Percentiles rank a stretch among this genome's conserved stretches.
These are phyloP conservation scores for Colletotrichum spinosum DNA, from an alignment of 2,329 filamentous ascomycete genomes.

Conservation along the genomic window DNA sequence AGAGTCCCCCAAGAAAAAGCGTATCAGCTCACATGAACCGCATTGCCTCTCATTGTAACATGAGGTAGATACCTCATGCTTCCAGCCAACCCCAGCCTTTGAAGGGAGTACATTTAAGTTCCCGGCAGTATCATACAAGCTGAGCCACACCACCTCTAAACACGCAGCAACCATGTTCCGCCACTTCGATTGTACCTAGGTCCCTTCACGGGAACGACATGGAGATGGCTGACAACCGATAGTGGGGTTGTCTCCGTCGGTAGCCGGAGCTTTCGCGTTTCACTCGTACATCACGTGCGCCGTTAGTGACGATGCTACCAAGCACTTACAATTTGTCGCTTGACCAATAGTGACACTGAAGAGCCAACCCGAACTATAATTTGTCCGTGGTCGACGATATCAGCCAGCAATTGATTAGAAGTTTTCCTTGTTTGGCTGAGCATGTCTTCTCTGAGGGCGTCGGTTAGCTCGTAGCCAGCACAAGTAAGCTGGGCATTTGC, in stretches of 20 bases:
- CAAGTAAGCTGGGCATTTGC: too few species aligned
- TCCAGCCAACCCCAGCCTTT: constrained; percentile 18
- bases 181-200: constrained; percentile 11
- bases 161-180: constrained; percentile 30
- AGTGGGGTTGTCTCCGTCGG: constrained; percentile 21
- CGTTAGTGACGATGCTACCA: background rate
- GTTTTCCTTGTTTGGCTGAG: too few species aligned
- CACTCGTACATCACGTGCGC: constrained; percentile 33
- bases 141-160: constrained; percentile 33
- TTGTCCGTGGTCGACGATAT: too few species aligned
- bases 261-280: constrained; percentile 31
- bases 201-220: background rate
- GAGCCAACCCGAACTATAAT: too few species aligned
- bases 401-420: too few species aligned
- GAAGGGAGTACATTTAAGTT: constrained; percentile 26
- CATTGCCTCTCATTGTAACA: constrained; percentile 13
- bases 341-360: background rate
- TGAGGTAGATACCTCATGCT: background rate
- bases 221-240: background rate
- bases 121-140: constrained; percentile 24
- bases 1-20: background rate
- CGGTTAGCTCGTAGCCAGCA: too few species aligned
- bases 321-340: background rate
- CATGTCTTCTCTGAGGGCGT: too few species aligned
- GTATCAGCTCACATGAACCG: background rate